Base-by-base conservation (phyloP, 805 yeast genomes). In the Pichia gijzeniarum region DNA sequence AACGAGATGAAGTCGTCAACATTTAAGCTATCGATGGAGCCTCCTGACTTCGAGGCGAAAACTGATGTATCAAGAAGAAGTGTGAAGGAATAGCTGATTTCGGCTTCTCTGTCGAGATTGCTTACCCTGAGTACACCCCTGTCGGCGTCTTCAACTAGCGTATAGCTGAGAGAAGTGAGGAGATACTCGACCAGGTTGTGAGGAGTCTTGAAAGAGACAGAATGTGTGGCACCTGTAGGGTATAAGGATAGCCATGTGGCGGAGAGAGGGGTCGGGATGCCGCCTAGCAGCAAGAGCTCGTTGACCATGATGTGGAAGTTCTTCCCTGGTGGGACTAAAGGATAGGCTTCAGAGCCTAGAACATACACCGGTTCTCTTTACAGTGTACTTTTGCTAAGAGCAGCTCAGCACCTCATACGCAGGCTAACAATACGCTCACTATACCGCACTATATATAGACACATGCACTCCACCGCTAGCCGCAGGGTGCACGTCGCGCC, bases 1-100 rank as follows among this genome's bases (percentile, higher is more conserved):
- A 60, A 38, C 32, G 35, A 34, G 35, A 39, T 25, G 32, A 53
- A 14, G 13, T 35, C 35, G 22, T 49, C 20, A 22, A 36, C 4
- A 46, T 27, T n/a, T 17, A 48, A 31, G 8, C 19, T 18, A 12
- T 41, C 38, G 6, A 25, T 25, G 6, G 28, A 25, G 10, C 10
- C 10, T 10, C 28, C 28, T 6, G 28, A 25, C 10, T 25, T 25
- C 6, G 28, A 10, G 10, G 28, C 28, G 10, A 25, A 25, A 6
- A 25, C 28, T 25, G 28, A 16, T 28, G 43, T 13, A 22, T 41
- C 43, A 12, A 45, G 34, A 5, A 40, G 17, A 10, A 41, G 32
- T 19, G 38, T 21, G 20, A 45, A n/a, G 16, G 54, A 42, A 27
- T 43, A 45, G 16, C 10, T 25, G 28, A 25, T 25, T 25, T 43